A percentile compares a stretch with the other conserved stretches of the same genome.
These are phyloP conservation scores for Aphanomyces invadans DNA, from an alignment of 352 stramenopile species.

Conservation along the genomic window DNA sequence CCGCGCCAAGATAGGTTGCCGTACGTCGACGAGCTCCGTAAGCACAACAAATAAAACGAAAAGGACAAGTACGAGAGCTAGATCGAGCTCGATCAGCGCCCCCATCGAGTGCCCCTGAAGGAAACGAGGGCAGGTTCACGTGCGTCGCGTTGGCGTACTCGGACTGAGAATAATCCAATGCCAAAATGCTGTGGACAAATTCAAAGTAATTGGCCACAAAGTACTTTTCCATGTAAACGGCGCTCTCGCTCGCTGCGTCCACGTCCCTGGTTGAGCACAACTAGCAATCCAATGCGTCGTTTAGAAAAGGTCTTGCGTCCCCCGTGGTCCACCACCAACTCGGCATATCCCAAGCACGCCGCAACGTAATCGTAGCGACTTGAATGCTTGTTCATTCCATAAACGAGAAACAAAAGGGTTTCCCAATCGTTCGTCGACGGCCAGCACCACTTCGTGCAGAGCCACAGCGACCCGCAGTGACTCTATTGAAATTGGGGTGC, in stretches of 20 bases:
- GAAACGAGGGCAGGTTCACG: slow-evolving; percentile 41
- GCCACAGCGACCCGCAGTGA: slow-evolving; percentile 29
- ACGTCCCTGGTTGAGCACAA: slow-evolving; percentile 31
- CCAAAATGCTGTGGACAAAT: slow-evolving; percentile 44
- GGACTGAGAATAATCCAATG: slow-evolving; percentile 5
- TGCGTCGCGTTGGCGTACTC: slow-evolving; percentile 24
- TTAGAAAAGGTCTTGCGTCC: neutral
- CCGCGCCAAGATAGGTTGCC: slow-evolving; percentile 32
- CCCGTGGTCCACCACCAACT: slow-evolving; percentile 50
- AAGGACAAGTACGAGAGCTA: neutral
- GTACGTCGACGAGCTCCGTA: slow-evolving; percentile 25
- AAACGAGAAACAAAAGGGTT: slow-evolving; percentile 46
- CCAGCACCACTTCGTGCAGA: slow-evolving; percentile 43
- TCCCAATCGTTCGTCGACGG: slow-evolving; percentile 28
- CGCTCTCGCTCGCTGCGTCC: slow-evolving; percentile 51
- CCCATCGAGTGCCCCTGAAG: slow-evolving; percentile 54
- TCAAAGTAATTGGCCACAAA: slow-evolving; percentile 45
- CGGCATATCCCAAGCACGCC: slow-evolving; percentile 37
- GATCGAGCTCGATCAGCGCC: slow-evolving; percentile 34
- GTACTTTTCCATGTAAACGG: slow-evolving; percentile 39
- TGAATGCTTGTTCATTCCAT: slow-evolving; percentile 48
- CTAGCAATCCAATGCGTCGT: neutral
- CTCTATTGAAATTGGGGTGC: neutral
- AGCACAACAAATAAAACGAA: neutral
- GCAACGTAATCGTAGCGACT: slow-evolving; percentile 47